phyloP scores from a whole-genome alignment of 2,329 filamentous ascomycete genomes.

The Alternaria gansuensis region DNA sequence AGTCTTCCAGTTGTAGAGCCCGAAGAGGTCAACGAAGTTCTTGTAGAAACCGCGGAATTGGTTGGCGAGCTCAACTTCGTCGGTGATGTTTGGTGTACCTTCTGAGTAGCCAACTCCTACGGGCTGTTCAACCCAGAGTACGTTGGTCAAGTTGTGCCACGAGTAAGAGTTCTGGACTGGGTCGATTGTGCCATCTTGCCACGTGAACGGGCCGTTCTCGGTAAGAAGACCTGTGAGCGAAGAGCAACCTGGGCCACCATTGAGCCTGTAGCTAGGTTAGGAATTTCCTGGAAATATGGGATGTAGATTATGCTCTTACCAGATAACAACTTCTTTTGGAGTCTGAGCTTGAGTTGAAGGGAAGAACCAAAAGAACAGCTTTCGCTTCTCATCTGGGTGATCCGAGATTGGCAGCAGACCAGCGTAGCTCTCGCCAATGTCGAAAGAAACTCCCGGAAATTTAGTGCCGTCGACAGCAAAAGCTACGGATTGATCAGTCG shows the following conservation, averaged over 20 bases:
- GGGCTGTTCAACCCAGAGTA: constrained; percentile 60
- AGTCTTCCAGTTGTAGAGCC: constrained; percentile 62
- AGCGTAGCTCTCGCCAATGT: constrained; percentile 72
- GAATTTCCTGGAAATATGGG: constrained; percentile 8
- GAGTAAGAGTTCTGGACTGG: constrained; percentile 73
- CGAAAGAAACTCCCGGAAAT: constrained; percentile 74
- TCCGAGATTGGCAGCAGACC: constrained; percentile 67
- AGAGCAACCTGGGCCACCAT: constrained; percentile 53
- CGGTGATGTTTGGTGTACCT: constrained; percentile 57
- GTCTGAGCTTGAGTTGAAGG: constrained; percentile 63
- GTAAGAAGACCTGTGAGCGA: constrained; percentile 75
- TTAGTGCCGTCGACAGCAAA: constrained; percentile 70
- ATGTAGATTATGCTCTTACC: constrained; percentile 28
- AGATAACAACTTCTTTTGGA: constrained; percentile 69
- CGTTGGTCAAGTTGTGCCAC: constrained; percentile 64
- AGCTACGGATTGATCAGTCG: constrained; percentile 53
- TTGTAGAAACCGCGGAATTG: constrained; percentile 63
- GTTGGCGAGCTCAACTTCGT: constrained; percentile 58
- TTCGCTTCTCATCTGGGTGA: constrained; percentile 58
- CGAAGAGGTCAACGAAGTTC: constrained; percentile 65
- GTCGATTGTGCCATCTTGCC: constrained; percentile 71
- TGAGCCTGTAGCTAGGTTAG: constrained; percentile 39
- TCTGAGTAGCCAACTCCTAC: constrained; percentile 58
- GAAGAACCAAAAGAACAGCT: constrained; percentile 73
- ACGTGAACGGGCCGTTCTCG: constrained; percentile 72